These are phyloP conservation scores for Tirmania nivea DNA, from an alignment of 495 filamentous ascomycete genomes.

Conservation along the genomic window DNA sequence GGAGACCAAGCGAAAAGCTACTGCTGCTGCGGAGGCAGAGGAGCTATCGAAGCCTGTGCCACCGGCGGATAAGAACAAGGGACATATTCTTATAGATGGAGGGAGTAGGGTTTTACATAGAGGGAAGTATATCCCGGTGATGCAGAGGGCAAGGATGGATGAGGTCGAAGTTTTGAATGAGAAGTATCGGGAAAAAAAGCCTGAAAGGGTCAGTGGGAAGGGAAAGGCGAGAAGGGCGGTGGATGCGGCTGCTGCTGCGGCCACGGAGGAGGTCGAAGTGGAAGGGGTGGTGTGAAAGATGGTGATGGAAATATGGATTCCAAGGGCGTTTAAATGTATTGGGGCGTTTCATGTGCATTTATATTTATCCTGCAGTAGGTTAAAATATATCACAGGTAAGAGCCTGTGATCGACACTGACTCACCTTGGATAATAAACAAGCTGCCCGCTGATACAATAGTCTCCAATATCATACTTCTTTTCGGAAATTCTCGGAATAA, in stretches of 20 bases:
- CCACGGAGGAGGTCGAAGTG: conserved; percentile 17
- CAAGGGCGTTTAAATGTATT: conserved; percentile 19
- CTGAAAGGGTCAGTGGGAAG: conserved; percentile 9
- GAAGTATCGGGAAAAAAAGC: conserved; percentile 47
- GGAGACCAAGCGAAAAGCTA: too few relatives aligned
- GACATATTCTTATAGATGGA: conserved; percentile 22
- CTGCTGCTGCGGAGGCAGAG: conserved; percentile 29
- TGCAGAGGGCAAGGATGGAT: conserved; percentile 41
- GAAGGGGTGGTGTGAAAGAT: conserved; percentile 19
- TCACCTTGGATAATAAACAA: too few relatives aligned
- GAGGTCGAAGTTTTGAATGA: conserved; percentile 52
- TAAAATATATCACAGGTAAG: too few relatives aligned
- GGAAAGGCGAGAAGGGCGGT: conserved; percentile 23
- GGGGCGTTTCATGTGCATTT: too few relatives aligned
- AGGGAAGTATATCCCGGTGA: conserved; percentile 50
- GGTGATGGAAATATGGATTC: conserved; percentile 28
- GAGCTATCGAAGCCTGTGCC: not conserved
- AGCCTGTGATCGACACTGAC: too few relatives aligned
- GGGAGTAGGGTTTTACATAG: conserved; percentile 33
- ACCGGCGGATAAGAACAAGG: not conserved
- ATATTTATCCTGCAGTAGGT: too few relatives aligned
- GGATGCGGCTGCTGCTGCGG: conserved; percentile 10
- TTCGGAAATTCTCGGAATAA: too few relatives aligned
- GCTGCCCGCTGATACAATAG: too few relatives aligned
- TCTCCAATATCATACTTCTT: too few relatives aligned